Evolutionary conservation across 306 rosid genomes (phyloP), one percentile per base, ranked within the genome.

Genomic region (Dicorynia guianensis): DNA sequence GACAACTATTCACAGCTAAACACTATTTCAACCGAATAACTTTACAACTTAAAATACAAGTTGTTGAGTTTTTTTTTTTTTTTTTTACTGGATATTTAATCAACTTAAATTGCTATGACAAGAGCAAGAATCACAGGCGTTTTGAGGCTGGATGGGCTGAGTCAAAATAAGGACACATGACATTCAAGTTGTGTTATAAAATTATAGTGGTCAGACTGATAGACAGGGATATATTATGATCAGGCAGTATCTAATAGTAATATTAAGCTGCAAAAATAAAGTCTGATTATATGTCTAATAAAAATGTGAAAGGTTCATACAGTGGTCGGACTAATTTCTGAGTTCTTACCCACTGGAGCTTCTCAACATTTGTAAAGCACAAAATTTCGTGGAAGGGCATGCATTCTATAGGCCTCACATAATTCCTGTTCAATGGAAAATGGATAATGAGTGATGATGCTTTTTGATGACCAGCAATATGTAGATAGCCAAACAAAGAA

Each of bases 291-390:
- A 56, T 39, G 35, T 76, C 34, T 36, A 20, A 34, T 39, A 57
- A 42, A 58, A 34, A 66, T 50, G 53, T 33, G 62, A 63, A 69
- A 67, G 68, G 79, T 36, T 42, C 64, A 58, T 53, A 35, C 58
- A 62, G n/a, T 61, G 81, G 67, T 35, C 44, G 50, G 62, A 69
- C 74, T 44, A 58, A 76, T 35, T 19, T 72, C 14, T 70, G 50
- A 80, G 58, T 60, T 70, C 97, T 87, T 86, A 95, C 98, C 89
- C 63, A 79, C 66, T 86, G 91, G 85, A 95, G 98, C 75, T 89
- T 90, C 81, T 85, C 93, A 75, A 92, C 96, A 65, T 87, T 82
- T 77, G 85, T 89, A 82, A 92, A 95, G 90, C 97, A 89, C 56
- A 82, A 78, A 80, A 86, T 77, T 84, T 95, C 96, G 76, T 92